Evolutionary conservation across 768 basidiomycete genomes (phyloP).

Genomic region (Nidularia pulvinata): DNA sequence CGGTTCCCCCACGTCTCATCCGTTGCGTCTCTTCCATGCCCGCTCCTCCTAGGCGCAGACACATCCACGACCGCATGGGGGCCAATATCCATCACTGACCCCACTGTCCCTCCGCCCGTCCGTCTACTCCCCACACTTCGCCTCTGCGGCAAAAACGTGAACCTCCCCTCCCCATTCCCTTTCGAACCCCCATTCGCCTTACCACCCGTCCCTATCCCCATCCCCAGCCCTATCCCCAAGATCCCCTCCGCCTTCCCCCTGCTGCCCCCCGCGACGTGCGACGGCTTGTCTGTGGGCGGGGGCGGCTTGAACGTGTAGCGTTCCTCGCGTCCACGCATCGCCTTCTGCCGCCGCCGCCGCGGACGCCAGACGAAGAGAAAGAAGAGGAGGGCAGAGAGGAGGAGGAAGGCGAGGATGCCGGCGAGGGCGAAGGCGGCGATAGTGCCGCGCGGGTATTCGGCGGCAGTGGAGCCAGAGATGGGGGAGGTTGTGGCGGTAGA

Average conservation of each 20-base stretch:
- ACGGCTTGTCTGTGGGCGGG: no score
- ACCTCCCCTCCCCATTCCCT: no score
- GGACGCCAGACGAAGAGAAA: conserved; percentile 49
- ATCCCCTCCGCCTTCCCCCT: conserved; percentile 14
- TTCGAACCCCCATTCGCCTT: no score
- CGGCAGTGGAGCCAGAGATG: background rate
- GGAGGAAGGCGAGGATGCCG: conserved; percentile 47
- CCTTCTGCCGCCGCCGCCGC: conserved; percentile 21
- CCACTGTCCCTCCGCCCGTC: no score
- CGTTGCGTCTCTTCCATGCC: no score
- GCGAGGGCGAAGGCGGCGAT: conserved; percentile 68
- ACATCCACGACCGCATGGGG: background rate
- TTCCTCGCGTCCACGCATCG: background rate
- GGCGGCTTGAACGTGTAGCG: background rate
- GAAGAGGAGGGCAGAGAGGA: conserved; percentile 37
- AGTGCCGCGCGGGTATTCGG: conserved; percentile 47
- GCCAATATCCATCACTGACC: background rate
- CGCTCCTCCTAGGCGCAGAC: no score
- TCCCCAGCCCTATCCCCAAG: conserved; percentile 10
- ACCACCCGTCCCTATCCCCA: background rate
- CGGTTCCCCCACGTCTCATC: no score
- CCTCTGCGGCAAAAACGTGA: conserved; percentile 1
- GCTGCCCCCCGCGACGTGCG: background rate
- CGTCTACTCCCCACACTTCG: background rate
- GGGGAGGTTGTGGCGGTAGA: conserved; percentile 14